Percentiles rank a stretch among this genome's conserved stretches.
Evolutionary conservation across 768 basidiomycete genomes (phyloP).

Genomic region (Boletus pseudo-olivaceus): DNA sequence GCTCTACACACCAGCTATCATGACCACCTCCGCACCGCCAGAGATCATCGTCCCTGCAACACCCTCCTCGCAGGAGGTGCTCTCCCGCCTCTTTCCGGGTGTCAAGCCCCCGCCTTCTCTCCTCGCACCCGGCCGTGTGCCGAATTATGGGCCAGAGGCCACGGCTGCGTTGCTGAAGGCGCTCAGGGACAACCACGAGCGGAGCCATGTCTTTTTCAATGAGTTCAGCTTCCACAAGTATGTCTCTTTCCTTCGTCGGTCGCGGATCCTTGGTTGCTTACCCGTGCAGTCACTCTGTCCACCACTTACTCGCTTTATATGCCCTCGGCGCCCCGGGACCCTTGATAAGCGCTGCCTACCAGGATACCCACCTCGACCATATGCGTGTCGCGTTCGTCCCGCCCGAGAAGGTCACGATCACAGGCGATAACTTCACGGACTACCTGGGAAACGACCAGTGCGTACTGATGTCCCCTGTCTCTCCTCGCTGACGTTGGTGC

Average conservation of each 20-base stretch:
- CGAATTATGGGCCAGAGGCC: constrained; percentile 38
- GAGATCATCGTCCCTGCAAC: constrained; percentile 15
- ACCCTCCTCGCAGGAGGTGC: constrained; percentile 19
- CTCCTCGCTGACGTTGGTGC: background rate
- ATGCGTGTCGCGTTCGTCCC: constrained; percentile 33
- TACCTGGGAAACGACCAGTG: constrained; percentile 32
- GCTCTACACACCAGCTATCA: background rate
- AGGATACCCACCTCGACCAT: constrained; percentile 37
- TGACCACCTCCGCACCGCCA: constrained; percentile 29
- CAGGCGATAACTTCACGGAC: constrained; percentile 22
- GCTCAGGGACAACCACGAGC: constrained; percentile 51
- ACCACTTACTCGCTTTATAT: constrained; percentile 58
- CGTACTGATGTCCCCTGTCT: background rate
- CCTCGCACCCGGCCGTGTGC: constrained; percentile 35
- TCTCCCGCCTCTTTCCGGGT: constrained; percentile 32
- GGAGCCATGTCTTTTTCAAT: constrained; percentile 55
- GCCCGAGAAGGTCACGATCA: constrained; percentile 23
- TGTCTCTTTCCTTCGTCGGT: background rate
- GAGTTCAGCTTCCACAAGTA: constrained; percentile 33
- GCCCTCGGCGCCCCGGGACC: constrained; percentile 50
- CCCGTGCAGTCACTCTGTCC: constrained; percentile 49
- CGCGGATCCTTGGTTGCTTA: background rate
- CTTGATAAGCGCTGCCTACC: constrained; percentile 42
- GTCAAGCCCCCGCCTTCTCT: constrained; percentile 30
- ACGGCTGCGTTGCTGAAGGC: constrained; percentile 37